Percentiles rank a stretch among this genome's conserved stretches.
phyloP scores from a whole-genome alignment of 768 basidiomycete genomes.

The Cyathus striatus region DNA sequence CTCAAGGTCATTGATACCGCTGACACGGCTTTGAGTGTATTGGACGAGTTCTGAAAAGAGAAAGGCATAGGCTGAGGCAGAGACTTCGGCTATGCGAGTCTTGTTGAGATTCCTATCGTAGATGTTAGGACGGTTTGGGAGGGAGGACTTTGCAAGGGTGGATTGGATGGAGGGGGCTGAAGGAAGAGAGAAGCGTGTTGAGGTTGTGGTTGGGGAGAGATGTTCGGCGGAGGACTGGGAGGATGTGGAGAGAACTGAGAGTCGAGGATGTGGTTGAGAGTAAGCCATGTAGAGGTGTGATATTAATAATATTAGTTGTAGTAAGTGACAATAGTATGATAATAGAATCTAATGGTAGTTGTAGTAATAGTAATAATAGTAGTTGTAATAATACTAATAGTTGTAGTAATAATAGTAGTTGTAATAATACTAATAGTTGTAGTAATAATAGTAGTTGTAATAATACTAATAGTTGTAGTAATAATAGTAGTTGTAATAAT shows the following conservation, averaged over 20 bases:
- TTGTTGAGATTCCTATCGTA: slow-evolving; percentile 90
- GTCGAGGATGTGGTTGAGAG: slow-evolving; percentile 59
- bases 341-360: too few relatives aligned
- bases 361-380: too few relatives aligned
- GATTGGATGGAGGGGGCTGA: slow-evolving; percentile 46
- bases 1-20: slow-evolving; percentile 93
- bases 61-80: slow-evolving; percentile 79
- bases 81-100: slow-evolving; percentile 79
- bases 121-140: slow-evolving; percentile 62
- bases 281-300: slow-evolving; percentile 36
- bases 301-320: background rate
- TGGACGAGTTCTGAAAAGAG: slow-evolving; percentile 92
- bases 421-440: slow-evolving; percentile 1
- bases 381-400: too few relatives aligned
- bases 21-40: slow-evolving; percentile 94
- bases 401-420: too few relatives aligned
- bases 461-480: too few relatives aligned
- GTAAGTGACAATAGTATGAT: too few relatives aligned
- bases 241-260: slow-evolving; percentile 62
- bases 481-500: too few relatives aligned
- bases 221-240: slow-evolving; percentile 50
- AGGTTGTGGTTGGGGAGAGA: slow-evolving; percentile 51
- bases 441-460: too few relatives aligned
- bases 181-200: slow-evolving; percentile 68
- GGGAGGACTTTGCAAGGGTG: slow-evolving; percentile 25